Base-by-base conservation (phyloP, 2,329 filamentous ascomycete genomes). In the Pseudogymnoascus sp. region DNA sequence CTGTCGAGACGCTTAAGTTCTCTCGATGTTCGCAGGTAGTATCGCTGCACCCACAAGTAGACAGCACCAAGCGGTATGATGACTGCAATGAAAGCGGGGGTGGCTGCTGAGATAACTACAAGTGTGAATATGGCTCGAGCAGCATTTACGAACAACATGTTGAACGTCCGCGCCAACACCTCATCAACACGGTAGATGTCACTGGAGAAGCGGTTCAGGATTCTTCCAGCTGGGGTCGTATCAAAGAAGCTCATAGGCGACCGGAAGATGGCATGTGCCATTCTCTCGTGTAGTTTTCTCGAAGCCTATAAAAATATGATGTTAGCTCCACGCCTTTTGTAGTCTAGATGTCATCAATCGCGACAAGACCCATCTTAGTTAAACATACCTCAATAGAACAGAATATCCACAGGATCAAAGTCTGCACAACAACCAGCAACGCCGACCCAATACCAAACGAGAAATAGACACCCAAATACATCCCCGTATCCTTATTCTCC, bases 231-330 rank as follows among this genome's bases (percentile, higher is more conserved):
- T 2, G 95, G 95, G 1, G 95, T 99, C 0, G 93, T 96, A 75
- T 99, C 96, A 70, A 99, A 99, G 78, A 99, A 99, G 70, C 87
- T 95, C 95, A 99, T 99, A 63, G 95, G 96, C 39, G 92, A 96
- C 69, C 95, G 85, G 82, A 99, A 99, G 70, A 97, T 97, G 16
- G 95, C 92, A 71, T 89, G 95, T 47, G 93, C 93, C 95, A 99
- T 97, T 68, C 91, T 84, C 77, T 97, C 95, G 74, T 99, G 95
- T 64, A 99, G 82, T 78, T 97, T 99, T 67, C 95, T 86, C 18
- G 93, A 97, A 61, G 95, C 95, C 86, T 91, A 67, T 39, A 16
- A 26, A 47, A 47, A 61, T 51, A 61, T 60, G 31, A 64, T 10
- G 63, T 69, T 66, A 71, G 68, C 29, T 57, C 51, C 21, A 12